A percentile compares a stretch with the other conserved stretches of the same genome.
These are phyloP conservation scores for Clonostachys rhizophaga DNA, from an alignment of 2,329 filamentous ascomycete species.

Conservation along the genomic window DNA sequence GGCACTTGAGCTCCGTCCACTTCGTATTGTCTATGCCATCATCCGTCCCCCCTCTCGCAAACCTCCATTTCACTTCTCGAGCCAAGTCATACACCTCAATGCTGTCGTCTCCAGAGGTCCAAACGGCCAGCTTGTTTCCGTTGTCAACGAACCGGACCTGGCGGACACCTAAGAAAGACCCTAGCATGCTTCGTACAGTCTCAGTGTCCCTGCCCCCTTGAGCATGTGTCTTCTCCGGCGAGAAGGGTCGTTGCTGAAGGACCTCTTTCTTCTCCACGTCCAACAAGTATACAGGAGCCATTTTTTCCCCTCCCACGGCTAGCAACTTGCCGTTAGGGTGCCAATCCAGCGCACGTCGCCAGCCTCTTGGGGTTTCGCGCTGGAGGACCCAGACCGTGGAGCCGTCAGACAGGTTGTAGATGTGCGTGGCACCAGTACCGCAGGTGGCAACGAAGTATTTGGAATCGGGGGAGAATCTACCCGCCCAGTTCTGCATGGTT, in stretches of 20 bases:
- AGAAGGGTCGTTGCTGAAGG: neutral
- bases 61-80: conserved; percentile 2
- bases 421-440: neutral
- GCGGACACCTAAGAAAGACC: neutral
- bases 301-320: neutral
- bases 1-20: neutral
- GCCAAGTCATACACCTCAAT: conserved; percentile 2
- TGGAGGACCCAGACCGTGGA: neutral
- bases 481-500: conserved; percentile 4
- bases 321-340: neutral
- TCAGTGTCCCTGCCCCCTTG: no score
- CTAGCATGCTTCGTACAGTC: no score
- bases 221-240: neutral
- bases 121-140: neutral
- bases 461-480: conserved; percentile 1
- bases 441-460: conserved; percentile 1
- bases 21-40: neutral
- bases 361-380: neutral
- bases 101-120: conserved; percentile 1
- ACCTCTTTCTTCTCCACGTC: neutral
- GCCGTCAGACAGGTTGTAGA: neutral
- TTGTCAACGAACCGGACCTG: neutral
- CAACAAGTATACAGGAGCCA: neutral
- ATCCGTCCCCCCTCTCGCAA: conserved; percentile 3
- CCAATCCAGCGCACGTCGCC: conserved; percentile 4